A percentile compares a stretch with the other conserved stretches of the same genome.
These are phyloP conservation scores for Calonectria multiphialidica DNA, from an alignment of 2,329 filamentous ascomycete genomes.

Conservation along the genomic window DNA sequence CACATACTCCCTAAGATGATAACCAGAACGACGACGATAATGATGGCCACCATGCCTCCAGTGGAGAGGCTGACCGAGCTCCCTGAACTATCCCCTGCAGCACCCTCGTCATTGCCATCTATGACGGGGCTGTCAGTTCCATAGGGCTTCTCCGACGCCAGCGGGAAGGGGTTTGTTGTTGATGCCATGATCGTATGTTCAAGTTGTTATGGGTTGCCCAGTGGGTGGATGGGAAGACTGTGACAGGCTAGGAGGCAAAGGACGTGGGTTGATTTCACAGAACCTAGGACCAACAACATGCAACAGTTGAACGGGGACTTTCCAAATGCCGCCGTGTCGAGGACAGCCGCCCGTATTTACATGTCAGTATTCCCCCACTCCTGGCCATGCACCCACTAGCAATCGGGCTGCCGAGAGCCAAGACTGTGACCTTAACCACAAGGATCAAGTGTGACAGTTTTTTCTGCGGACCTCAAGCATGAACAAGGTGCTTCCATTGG, in stretches of 20 bases:
- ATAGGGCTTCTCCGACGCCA: conserved; percentile 55
- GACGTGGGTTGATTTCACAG: conserved; percentile 27
- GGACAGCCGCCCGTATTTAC: conserved; percentile 42
- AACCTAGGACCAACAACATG: conserved; percentile 29
- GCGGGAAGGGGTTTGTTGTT: conserved; percentile 55
- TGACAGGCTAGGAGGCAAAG: not conserved
- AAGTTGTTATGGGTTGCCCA: not conserved
- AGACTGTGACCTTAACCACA: conserved; percentile 31
- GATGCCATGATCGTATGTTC: conserved; percentile 53
- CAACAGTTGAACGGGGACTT: conserved; percentile 3
- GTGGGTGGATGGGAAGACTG: conserved; percentile 10
- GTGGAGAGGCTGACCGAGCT: conserved; percentile 72
- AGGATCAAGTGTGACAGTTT: conserved; percentile 21
- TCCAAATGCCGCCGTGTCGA: conserved; percentile 18
- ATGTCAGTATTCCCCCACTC: conserved; percentile 34
- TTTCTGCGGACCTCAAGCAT: conserved; percentile 10
- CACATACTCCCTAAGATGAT: conserved; percentile 77
- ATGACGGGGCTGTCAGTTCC: conserved; percentile 51
- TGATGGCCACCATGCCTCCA: conserved; percentile 80
- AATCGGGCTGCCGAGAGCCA: conserved; percentile 20
- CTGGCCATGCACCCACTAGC: conserved; percentile 19
- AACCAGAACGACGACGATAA: conserved; percentile 76
- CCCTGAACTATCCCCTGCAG: conserved; percentile 71
- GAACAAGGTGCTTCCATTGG: conserved; percentile 32
- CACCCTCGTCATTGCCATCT: conserved; percentile 69